Evolutionary conservation across 1,139 yeast genomes (phyloP).

Genomic region (Candida albicans): DNA sequence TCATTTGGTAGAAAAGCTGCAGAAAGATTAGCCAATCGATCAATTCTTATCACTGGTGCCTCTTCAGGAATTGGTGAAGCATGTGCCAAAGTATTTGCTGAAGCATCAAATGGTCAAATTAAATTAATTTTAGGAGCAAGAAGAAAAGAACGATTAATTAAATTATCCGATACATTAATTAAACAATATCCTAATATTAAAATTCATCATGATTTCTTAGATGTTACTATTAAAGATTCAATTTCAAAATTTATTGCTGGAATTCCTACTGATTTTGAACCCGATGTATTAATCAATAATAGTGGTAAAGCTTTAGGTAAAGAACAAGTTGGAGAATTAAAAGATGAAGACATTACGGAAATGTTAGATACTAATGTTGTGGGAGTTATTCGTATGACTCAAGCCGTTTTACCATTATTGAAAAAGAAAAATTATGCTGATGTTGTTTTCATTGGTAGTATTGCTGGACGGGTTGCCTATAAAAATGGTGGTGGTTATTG

Average conservation of each 20-base stretch:
- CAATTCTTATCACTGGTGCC: constrained; percentile 38
- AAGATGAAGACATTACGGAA: constrained; percentile 53
- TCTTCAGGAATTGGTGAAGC: constrained; percentile 65
- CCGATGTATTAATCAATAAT: constrained; percentile 73
- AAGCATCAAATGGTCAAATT: constrained; percentile 64
- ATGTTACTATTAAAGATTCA: constrained; percentile 54
- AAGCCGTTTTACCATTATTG: constrained; percentile 61
- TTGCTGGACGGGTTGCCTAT: constrained; percentile 53
- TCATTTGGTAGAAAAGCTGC: constrained; percentile 46
- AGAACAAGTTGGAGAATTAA: constrained; percentile 61
- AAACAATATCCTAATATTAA: constrained; percentile 47
- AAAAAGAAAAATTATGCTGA: constrained; percentile 52
- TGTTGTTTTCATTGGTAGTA: constrained; percentile 50
- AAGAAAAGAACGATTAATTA: constrained; percentile 54
- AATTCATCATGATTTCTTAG: constrained; percentile 54
- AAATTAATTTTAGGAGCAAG: constrained; percentile 71
- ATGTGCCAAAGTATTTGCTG: constrained; percentile 71
- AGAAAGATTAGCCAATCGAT: constrained; percentile 44
- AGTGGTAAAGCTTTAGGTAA: constrained; percentile 81
- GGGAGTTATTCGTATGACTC: constrained; percentile 71
- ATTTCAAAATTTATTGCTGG: constrained; percentile 52
- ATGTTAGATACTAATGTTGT: constrained; percentile 75
- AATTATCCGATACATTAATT: constrained; percentile 46
- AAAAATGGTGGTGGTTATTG: constrained; percentile 54
- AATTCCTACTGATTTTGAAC: constrained; percentile 56